phyloP scores from a whole-genome alignment of 2,329 filamentous ascomycete genomes.

The Grosmannia huntii region DNA sequence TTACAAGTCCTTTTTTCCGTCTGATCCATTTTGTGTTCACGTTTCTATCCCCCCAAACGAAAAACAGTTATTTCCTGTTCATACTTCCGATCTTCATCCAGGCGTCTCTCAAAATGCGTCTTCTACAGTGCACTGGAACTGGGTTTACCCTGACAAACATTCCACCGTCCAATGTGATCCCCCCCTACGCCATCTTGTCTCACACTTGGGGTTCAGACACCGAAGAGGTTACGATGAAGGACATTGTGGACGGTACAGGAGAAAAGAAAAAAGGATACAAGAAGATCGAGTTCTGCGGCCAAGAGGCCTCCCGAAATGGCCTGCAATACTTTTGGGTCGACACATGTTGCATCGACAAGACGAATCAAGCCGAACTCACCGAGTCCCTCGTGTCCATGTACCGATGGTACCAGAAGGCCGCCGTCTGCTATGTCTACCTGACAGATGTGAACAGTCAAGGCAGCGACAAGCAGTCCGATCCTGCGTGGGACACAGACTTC shows the following conservation, averaged over 20 bases:
- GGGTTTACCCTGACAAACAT: background rate
- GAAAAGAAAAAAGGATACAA: conserved; percentile 7
- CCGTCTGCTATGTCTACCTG: conserved; percentile 7
- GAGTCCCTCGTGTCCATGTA: conserved; percentile 10
- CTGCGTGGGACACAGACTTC: background rate
- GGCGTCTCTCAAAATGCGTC: background rate
- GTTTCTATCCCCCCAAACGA: background rate
- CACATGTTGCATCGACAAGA: conserved; percentile 10
- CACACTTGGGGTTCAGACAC: conserved; percentile 14
- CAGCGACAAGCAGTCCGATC: background rate
- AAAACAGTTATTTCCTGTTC: background rate
- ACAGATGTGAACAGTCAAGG: background rate
- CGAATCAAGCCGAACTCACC: conserved; percentile 1
- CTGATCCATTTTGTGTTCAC: background rate
- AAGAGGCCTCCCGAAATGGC: background rate
- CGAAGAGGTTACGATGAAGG: conserved; percentile 9
- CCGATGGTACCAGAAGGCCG: conserved; percentile 4
- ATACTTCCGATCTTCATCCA: background rate
- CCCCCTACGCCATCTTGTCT: conserved; percentile 14
- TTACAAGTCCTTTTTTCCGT: background rate
- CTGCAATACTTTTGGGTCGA: conserved; percentile 8
- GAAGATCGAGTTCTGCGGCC: conserved; percentile 4
- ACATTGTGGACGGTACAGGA: conserved; percentile 3
- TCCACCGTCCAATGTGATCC: background rate
- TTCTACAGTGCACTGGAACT: background rate